phyloP scores from a whole-genome alignment of 768 basidiomycete genomes.

The Phlebiopsis flavidoalba region DNA sequence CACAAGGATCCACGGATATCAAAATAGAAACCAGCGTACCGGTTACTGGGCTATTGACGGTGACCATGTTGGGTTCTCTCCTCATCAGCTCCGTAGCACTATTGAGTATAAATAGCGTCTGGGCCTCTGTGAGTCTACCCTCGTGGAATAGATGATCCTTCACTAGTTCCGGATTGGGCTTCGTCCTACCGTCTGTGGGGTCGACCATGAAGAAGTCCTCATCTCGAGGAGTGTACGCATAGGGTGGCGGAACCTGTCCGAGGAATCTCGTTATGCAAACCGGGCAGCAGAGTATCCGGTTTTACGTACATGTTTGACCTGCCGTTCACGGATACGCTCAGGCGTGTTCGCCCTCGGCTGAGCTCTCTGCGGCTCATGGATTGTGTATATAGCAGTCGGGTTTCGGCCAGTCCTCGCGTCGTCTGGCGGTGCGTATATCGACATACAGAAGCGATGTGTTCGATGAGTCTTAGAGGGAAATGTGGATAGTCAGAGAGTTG shows the following conservation, averaged over 20 bases:
- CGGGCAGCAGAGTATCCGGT: background rate
- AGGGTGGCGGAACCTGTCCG: conserved; percentile 19
- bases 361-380: background rate
- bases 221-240: conserved; percentile 16
- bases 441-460: background rate
- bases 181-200: conserved; percentile 45
- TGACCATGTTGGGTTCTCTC: conserved; percentile 80
- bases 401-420: background rate
- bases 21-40: conserved; percentile 41
- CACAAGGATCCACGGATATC: background rate
- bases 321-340: conserved; percentile 8
- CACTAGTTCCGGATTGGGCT: conserved; percentile 74
- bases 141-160: conserved; percentile 89
- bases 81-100: conserved; percentile 61
- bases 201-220: conserved; percentile 26
- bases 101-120: conserved; percentile 80
- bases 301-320: conserved; percentile 8
- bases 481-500: too few species aligned
- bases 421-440: conserved; percentile 4
- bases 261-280: background rate
- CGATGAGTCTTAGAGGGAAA: too few species aligned
- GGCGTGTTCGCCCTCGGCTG: conserved; percentile 9
- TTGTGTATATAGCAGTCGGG: conserved; percentile 1
- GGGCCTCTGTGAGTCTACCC: conserved; percentile 75
- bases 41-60: conserved; percentile 85